A percentile compares a stretch with the other conserved stretches of the same genome.
phyloP scores from a whole-genome alignment of 148 eudicot genomes.

The Tetragonia tetragonoides region DNA sequence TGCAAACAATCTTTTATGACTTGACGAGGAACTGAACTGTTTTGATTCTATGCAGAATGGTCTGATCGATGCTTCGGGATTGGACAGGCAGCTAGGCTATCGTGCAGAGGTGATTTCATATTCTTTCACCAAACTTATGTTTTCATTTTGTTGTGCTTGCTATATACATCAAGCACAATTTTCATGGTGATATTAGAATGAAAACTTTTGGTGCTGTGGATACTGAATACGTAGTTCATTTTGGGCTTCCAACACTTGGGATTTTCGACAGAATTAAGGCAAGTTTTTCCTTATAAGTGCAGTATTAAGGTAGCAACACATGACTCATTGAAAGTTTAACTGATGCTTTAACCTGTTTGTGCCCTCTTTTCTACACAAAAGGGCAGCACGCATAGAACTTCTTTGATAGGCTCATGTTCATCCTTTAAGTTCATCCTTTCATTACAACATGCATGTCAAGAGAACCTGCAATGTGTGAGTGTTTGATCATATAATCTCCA shows the following conservation, averaged over 20 bases:
- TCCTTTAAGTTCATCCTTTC: too few species aligned
- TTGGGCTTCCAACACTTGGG: constrained; percentile 80
- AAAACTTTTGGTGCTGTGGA: constrained; percentile 84
- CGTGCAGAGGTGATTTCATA: constrained; percentile 65
- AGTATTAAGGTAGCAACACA: too few species aligned
- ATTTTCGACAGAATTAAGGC: constrained; percentile 33
- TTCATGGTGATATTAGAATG: constrained; percentile 71
- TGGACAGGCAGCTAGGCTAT: constrained; percentile 81
- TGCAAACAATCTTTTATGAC: too few species aligned
- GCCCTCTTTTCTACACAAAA: too few species aligned
- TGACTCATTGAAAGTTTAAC: too few species aligned
- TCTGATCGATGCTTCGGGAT: constrained; percentile 93
- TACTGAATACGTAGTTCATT: constrained; percentile 70
- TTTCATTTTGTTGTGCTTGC: background rate
- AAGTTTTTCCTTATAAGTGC: background rate
- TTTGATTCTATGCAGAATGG: constrained; percentile 58
- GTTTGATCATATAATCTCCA: too few species aligned
- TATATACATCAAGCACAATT: background rate
- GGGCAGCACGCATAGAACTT: too few species aligned
- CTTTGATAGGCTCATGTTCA: too few species aligned
- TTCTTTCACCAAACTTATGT: background rate
- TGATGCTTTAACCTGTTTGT: too few species aligned
- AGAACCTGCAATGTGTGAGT: too few species aligned
- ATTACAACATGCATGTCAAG: too few species aligned
- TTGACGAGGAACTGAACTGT: background rate